A percentile compares a stretch with the other conserved stretches of the same genome.
These are phyloP conservation scores for Thelephora terrestris DNA, from an alignment of 1,284 basidiomycete species.

Conservation along the genomic window DNA sequence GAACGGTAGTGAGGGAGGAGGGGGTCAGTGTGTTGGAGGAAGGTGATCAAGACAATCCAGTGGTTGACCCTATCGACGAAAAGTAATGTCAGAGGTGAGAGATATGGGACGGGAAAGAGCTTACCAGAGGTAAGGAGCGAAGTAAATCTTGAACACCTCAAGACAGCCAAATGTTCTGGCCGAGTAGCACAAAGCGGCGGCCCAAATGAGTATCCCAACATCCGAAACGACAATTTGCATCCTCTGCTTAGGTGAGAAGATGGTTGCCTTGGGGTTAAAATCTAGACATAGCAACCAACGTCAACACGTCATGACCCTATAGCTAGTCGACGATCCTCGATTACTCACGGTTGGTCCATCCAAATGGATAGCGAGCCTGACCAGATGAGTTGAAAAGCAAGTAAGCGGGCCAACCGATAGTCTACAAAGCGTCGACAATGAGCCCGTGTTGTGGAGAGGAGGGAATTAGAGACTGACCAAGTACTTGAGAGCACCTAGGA, in stretches of 20 bases:
- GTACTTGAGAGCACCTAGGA: conserved; percentile 58
- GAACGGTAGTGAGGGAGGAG: conserved; percentile 31
- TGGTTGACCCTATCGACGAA: conserved; percentile 11
- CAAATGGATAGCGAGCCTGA: conserved; percentile 74
- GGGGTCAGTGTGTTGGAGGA: conserved; percentile 33
- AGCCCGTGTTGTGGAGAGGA: neutral
- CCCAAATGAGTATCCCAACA: conserved; percentile 71
- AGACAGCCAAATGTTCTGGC: conserved; percentile 61
- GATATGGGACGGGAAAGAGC: conserved; percentile 8
- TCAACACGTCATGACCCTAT: neutral
- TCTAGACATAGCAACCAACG: conserved; percentile 34
- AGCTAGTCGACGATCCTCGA: neutral
- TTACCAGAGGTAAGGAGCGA: conserved; percentile 85
- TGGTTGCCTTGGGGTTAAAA: conserved; percentile 71
- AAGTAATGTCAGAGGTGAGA: neutral
- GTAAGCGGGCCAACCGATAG: conserved; percentile 85
- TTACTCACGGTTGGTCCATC: conserved; percentile 73
- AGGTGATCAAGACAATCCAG: conserved; percentile 33
- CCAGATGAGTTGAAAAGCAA: conserved; percentile 82
- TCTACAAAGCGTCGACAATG: conserved; percentile 38
- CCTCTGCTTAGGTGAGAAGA: conserved; percentile 83
- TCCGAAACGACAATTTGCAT: conserved; percentile 81
- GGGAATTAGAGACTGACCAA: conserved; percentile 37
- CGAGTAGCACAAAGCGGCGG: conserved; percentile 48
- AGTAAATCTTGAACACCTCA: conserved; percentile 75